A percentile compares a stretch with the other conserved stretches of the same genome.
Conservation (phyloP, 1,284 basidiomycete species). For the Cutaneotrichosporon cutaneum region DNA sequence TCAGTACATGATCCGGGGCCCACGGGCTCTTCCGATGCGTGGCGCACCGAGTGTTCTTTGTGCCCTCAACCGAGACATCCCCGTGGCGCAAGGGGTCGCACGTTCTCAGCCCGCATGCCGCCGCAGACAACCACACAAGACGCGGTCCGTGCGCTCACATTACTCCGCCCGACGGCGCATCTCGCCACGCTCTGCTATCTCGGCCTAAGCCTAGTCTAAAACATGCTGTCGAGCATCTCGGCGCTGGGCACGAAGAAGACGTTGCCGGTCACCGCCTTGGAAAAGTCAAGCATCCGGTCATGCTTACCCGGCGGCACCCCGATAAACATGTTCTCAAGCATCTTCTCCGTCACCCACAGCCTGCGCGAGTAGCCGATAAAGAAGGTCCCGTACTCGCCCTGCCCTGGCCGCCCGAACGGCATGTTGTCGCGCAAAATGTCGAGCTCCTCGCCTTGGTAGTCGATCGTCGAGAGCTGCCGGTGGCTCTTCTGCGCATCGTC, state of each 20-base stretch:
- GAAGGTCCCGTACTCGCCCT: conserved; percentile 23
- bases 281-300: conserved; percentile 24
- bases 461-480: conserved; percentile 23
- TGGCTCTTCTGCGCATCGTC: conserved; percentile 21
- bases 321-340: conserved; percentile 27
- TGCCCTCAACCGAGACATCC: neutral
- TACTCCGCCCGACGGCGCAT: neutral
- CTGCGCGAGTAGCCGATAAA: conserved; percentile 23
- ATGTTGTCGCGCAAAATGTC: conserved; percentile 30
- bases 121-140: neutral
- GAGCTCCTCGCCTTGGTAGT: conserved; percentile 15
- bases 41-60: neutral
- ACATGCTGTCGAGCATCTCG: conserved; percentile 10
- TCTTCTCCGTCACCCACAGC: conserved; percentile 26
- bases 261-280: conserved; percentile 18
- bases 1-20: neutral
- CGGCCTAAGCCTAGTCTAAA: neutral
- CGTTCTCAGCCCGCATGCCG: neutral
- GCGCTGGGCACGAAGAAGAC: conserved; percentile 21
- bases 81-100: neutral
- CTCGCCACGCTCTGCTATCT: neutral
- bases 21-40: neutral
- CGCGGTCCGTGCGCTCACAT: neutral
- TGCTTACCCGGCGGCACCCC: conserved; percentile 22
- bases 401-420: conserved; percentile 23